phyloP scores from a whole-genome alignment of 2,329 filamentous ascomycete genomes.

The Cladorrhinum sp. region DNA sequence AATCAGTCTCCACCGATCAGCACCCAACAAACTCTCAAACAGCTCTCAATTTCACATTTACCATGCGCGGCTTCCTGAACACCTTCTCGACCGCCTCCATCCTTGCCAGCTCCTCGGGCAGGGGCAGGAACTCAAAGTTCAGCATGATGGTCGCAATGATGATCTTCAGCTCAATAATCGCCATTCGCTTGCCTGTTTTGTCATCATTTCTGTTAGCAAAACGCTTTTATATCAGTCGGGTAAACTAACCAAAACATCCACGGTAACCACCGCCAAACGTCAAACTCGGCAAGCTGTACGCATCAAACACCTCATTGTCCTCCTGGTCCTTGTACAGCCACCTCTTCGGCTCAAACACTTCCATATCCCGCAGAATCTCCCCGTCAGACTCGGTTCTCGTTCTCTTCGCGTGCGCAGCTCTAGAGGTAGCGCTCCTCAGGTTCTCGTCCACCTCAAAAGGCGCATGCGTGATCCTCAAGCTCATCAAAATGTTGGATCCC shows the following conservation, averaged over 20 bases:
- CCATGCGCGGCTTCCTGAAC: conserved; percentile 1
- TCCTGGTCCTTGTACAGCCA: conserved; percentile 34
- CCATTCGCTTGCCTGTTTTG: conserved; percentile 20
- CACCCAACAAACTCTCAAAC: not conserved
- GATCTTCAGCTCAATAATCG: conserved; percentile 20
- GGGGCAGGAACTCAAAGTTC: conserved; percentile 14
- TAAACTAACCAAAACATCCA: conserved; percentile 36
- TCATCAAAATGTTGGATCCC: conserved; percentile 20
- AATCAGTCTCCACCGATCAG: too few relatives aligned
- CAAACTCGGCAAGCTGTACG: conserved; percentile 33
- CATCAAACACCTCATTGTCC: conserved; percentile 32
- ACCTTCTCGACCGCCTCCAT: conserved; percentile 7
- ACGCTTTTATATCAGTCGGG: too few relatives aligned
- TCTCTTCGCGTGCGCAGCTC: conserved; percentile 8
- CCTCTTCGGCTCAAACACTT: conserved; percentile 37
- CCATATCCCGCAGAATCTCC: conserved; percentile 20
- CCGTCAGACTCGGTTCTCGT: conserved; percentile 10
- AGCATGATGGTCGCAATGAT: conserved; percentile 10
- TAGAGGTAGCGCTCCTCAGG: conserved; percentile 12
- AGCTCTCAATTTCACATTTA: not conserved
- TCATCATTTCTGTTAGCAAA: too few relatives aligned
- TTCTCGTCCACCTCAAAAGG: conserved; percentile 11
- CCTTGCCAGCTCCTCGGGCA: conserved; percentile 8
- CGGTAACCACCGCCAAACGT: conserved; percentile 37
- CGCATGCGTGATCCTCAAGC: conserved; percentile 8